phyloP scores from a whole-genome alignment of 768 basidiomycete genomes.

The Naematelia encephala region DNA sequence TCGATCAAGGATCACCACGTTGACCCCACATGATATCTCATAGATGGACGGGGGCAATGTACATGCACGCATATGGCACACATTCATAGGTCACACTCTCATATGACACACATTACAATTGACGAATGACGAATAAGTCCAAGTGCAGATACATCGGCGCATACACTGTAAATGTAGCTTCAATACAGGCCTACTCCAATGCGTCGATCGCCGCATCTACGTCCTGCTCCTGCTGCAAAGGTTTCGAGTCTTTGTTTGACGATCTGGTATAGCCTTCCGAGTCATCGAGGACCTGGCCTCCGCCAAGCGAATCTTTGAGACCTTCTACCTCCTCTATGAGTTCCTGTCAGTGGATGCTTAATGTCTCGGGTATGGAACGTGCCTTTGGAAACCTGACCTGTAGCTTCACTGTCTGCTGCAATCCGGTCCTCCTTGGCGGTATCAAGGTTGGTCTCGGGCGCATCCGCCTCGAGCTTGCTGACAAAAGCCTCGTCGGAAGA shows the following conservation, averaged over 20 bases:
- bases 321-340: constrained; percentile 44
- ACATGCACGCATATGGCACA: too few species aligned
- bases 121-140: too few species aligned
- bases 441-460: constrained; percentile 30
- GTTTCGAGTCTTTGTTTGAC: constrained; percentile 33
- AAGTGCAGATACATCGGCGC: too few species aligned
- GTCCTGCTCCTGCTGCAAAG: constrained; percentile 36
- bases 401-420: constrained; percentile 38
- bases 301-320: constrained; percentile 46
- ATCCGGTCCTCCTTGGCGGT: constrained; percentile 33
- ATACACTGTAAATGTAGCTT: neutral
- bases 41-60: too few species aligned
- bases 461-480: constrained; percentile 15
- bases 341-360: neutral
- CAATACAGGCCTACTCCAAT: constrained; percentile 2
- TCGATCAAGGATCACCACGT: neutral
- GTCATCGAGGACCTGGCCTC: constrained; percentile 42
- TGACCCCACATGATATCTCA: too few species aligned
- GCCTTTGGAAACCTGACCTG: constrained; percentile 42
- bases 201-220: constrained; percentile 9
- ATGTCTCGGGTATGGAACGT: constrained; percentile 8
- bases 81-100: too few species aligned
- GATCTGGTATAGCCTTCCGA: constrained; percentile 47
- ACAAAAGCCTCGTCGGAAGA: constrained; percentile 26
- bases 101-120: too few species aligned